Evolutionary conservation across 2,329 filamentous ascomycete genomes (phyloP), one percentile per base, ranked within the genome.

Genomic region (Fusarium fujikuroi): DNA sequence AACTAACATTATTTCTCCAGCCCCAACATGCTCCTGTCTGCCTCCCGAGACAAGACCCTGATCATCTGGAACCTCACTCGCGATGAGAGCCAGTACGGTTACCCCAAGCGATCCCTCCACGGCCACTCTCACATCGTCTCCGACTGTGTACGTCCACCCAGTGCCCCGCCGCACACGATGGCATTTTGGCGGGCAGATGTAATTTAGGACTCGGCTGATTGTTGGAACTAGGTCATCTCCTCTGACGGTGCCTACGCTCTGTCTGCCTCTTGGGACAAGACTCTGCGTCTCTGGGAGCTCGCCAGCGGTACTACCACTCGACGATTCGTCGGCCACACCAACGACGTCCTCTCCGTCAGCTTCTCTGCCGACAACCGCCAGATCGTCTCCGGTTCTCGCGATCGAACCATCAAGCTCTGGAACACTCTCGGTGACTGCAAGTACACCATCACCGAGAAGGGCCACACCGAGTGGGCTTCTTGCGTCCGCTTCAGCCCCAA

Each of bases 341-440:
- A 97, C 91, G 96, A 98, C 84, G 95, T 99, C 82, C 95, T 98
- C 84, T 98, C 95, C 85, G 96, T 99, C 85, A 98, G 95, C 80
- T 99, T 99, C 93, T 98, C 96, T 81, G 96, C 96, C 91, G 96
- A 99, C 91, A 98, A 98, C 93, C 93, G 96, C 85, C 96, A 98
- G 91, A 98, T 99, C 87, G 96, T 98, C 82, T 98, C 96, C 79
- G 96, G 95, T 79, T 98, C 96, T 77, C 95, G 96, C 86, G 96
- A 99, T 90, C 93, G 95, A 85, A 94, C 93, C 83, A 98, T 99
- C 91, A 99, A 98, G 94, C 92, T 99, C 82, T 99, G 96, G 96
- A 99, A 99, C 91, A 99, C 96, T 81, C 94, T 99, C 79, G 96
- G 96, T 88, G 96, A 99, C 92, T 99, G 96, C 95, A 99, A 99